A percentile compares a stretch with the other conserved stretches of the same genome.
Evolutionary conservation across 2,329 filamentous ascomycete species (phyloP).

Genomic region (Pseudogymnoascus sp.): DNA sequence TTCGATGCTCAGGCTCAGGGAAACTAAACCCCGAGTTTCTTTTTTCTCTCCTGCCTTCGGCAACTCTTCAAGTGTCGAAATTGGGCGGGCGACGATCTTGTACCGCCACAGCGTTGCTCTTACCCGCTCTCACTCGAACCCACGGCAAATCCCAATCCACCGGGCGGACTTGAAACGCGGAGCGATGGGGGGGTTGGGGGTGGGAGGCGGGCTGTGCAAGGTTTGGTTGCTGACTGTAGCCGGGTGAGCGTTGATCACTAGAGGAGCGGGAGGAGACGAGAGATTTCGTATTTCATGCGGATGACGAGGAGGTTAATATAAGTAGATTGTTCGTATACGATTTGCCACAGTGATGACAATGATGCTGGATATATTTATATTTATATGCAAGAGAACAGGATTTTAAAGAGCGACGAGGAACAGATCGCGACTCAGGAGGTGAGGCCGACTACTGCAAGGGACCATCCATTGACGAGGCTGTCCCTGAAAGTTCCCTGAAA

Average conservation of each 20-base stretch:
- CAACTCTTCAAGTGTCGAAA: constrained; percentile 1
- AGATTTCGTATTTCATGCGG: constrained; percentile 5
- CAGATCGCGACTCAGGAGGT: not conserved
- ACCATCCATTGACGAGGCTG: not conserved
- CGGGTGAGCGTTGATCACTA: not conserved
- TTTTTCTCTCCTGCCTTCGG: not conserved
- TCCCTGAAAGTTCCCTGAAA: not conserved
- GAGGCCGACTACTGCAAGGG: not conserved
- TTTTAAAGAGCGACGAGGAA: not conserved
- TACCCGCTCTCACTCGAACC: constrained; percentile 4
- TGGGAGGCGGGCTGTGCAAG: constrained; percentile 1
- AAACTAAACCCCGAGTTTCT: constrained; percentile 2
- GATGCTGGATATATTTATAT: not conserved
- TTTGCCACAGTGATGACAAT: not conserved
- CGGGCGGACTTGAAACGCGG: not conserved
- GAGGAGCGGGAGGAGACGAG: not conserved
- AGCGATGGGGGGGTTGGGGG: not conserved
- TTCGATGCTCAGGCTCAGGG: constrained; percentile 1
- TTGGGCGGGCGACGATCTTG: constrained; percentile 1
- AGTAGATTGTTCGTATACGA: not conserved
- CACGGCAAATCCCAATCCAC: not conserved
- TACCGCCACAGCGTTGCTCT: not conserved
- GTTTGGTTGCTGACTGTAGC: not conserved
- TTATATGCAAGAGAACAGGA: not conserved
- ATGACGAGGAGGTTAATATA: not conserved